phyloP scores from a whole-genome alignment of 306 rosid species.

The Delonix regia region DNA sequence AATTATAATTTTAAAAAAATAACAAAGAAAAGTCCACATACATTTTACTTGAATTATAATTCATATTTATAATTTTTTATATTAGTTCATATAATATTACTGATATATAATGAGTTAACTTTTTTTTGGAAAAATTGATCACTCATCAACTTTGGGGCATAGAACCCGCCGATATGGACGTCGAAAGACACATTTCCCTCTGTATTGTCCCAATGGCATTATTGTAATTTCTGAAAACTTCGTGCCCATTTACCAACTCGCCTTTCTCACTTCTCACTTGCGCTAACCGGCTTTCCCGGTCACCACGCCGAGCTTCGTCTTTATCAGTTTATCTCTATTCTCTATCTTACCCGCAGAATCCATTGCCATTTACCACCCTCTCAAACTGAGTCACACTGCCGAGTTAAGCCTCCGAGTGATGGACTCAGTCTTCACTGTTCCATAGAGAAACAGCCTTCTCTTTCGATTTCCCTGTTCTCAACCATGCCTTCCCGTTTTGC shows the following conservation, averaged over 20 bases:
- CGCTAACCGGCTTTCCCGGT: conserved; percentile 36
- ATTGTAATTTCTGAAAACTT: not conserved
- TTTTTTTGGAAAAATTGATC: too few species aligned
- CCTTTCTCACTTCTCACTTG: not conserved
- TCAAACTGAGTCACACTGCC: not conserved
- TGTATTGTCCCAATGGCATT: not conserved
- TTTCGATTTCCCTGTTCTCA: not conserved
- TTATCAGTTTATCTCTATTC: not conserved
- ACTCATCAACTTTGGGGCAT: too few species aligned
- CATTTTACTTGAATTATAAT: too few species aligned
- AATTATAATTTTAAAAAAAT: too few species aligned
- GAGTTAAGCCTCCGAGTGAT: conserved; percentile 13
- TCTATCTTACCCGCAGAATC: not conserved
- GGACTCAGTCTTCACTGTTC: conserved; percentile 33
- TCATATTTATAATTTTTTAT: too few species aligned
- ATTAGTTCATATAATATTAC: too few species aligned
- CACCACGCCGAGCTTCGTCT: conserved; percentile 35
- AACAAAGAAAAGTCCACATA: too few species aligned
- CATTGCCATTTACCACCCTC: not conserved
- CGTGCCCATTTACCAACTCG: not conserved
- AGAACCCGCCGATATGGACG: too few species aligned
- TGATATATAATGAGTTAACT: too few species aligned
- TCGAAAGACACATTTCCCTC: too few species aligned
- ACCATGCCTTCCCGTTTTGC: conserved; percentile 59
- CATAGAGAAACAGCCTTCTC: conserved; percentile 16